Evolutionary conservation across 148 eudicot genomes (phyloP).

Genomic region (Spergularia marina): DNA sequence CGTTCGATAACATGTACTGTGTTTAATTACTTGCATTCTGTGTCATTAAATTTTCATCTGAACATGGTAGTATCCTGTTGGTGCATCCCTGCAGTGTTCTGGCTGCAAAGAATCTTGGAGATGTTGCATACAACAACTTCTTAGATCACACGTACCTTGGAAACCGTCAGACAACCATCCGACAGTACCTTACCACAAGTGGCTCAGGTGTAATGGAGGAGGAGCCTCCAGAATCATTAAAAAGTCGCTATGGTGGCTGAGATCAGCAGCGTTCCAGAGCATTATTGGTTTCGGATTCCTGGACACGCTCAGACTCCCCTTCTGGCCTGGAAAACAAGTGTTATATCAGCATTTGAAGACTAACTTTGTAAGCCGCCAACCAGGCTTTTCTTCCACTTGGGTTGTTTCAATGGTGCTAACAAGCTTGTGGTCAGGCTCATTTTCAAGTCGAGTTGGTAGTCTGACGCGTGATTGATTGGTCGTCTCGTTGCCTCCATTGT

Average conservation of each 20-base stretch:
- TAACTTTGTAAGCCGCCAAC: not conserved
- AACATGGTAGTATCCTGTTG: not conserved
- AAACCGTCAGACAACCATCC: conserved; percentile 83
- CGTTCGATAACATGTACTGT: not conserved
- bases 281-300: not conserved
- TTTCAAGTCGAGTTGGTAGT: no score
- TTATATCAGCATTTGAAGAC: not conserved
- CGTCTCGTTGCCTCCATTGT: not conserved
- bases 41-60: not conserved
- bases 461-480: no score
- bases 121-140: conserved; percentile 63
- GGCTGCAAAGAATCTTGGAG: conserved; percentile 86
- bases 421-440: no score
- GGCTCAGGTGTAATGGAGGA: conserved; percentile 98
- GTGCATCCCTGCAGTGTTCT: conserved; percentile 55
- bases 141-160: conserved; percentile 87
- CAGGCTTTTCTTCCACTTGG: not conserved
- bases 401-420: no score
- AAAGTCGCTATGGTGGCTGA: conserved; percentile 75
- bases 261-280: not conserved
- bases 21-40: not conserved
- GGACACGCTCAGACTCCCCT: not conserved
- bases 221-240: conserved; percentile 80
- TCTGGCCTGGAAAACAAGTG: not conserved
- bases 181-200: conserved; percentile 60